Evolutionary conservation across 1,139 yeast species (phyloP).

Genomic region (Nakaseomyces delphensis): DNA sequence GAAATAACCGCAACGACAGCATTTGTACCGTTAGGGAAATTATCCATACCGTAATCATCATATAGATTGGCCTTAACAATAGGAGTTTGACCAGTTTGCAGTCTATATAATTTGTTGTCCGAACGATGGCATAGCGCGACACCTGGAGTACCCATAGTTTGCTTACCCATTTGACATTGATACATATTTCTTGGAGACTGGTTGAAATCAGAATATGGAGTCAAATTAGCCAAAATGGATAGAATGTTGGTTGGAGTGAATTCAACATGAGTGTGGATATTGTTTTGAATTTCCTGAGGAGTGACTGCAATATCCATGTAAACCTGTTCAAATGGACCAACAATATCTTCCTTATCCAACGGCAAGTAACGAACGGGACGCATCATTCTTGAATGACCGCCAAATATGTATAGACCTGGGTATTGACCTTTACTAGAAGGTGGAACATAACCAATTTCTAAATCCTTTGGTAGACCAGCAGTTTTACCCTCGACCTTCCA

Average conservation of each 20-base stretch:
- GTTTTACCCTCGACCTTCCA: conserved; percentile 84
- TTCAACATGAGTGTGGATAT: conserved; percentile 87
- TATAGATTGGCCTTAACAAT: conserved; percentile 89
- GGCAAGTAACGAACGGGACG: conserved; percentile 93
- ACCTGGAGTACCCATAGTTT: conserved; percentile 99
- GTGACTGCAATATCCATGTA: conserved; percentile 94
- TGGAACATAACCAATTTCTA: conserved; percentile 94
- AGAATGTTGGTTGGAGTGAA: conserved; percentile 88
- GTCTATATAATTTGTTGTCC: conserved; percentile 85
- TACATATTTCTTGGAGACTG: conserved; percentile 99
- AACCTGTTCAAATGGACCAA: conserved; percentile 97
- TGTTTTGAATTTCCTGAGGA: conserved; percentile 77
- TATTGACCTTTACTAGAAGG: conserved; percentile 93
- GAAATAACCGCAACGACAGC: conserved; percentile 99
- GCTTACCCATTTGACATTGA: conserved; percentile 99
- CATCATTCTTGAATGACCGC: conserved; percentile 90
- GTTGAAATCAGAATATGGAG: conserved; percentile 96
- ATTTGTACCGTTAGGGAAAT: conserved; percentile 96
- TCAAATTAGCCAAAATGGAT: conserved; percentile 88
- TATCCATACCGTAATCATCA: conserved; percentile 96
- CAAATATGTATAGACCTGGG: conserved; percentile 88
- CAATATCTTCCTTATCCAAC: conserved; percentile 67
- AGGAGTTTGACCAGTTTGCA: conserved; percentile 96
- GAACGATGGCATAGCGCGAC: conserved; percentile 88
- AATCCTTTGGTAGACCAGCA: conserved; percentile 64